Evolutionary conservation across 441 rosid genomes (phyloP).

Genomic region (Theobroma grandiflorum): DNA sequence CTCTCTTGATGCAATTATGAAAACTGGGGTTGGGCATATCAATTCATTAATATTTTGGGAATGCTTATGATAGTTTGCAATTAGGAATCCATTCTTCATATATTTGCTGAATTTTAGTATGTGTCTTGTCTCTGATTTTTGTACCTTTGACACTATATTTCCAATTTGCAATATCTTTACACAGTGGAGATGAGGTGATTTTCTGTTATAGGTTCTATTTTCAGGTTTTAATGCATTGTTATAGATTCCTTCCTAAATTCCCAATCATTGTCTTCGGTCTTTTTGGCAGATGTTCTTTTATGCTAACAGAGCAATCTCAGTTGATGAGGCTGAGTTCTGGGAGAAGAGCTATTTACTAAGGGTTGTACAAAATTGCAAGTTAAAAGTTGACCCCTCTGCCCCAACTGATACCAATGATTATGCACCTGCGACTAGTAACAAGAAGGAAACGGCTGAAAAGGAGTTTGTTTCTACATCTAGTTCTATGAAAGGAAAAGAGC

Average conservation of each 20-base stretch:
- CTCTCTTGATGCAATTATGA: conserved; percentile 27
- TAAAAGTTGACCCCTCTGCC: conserved; percentile 38
- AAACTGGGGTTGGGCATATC: conserved; percentile 21
- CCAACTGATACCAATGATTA: conserved; percentile 34
- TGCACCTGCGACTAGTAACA: conserved; percentile 40
- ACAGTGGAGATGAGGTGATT: neutral
- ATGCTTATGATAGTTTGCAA: neutral
- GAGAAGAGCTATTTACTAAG: conserved; percentile 84
- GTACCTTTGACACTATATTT: neutral
- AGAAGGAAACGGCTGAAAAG: conserved; percentile 52
- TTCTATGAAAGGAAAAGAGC: conserved; percentile 61
- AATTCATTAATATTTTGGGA: neutral
- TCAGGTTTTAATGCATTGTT: neutral
- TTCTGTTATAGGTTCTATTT: neutral
- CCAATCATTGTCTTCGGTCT: conserved; percentile 20
- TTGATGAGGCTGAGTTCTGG: conserved; percentile 92
- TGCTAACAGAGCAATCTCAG: conserved; percentile 67
- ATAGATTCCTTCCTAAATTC: neutral
- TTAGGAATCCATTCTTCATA: neutral
- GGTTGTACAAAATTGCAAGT: conserved; percentile 45
- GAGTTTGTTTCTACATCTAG: conserved; percentile 43
- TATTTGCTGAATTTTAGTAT: neutral
- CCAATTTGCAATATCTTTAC: conserved; percentile 9
- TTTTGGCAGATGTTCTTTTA: conserved; percentile 76
- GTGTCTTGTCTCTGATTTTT: neutral